A percentile compares a stretch with the other conserved stretches of the same genome.
Conservation (phyloP, 371 early-diverging fungal genomes). For the Mortierella sp. region DNA sequence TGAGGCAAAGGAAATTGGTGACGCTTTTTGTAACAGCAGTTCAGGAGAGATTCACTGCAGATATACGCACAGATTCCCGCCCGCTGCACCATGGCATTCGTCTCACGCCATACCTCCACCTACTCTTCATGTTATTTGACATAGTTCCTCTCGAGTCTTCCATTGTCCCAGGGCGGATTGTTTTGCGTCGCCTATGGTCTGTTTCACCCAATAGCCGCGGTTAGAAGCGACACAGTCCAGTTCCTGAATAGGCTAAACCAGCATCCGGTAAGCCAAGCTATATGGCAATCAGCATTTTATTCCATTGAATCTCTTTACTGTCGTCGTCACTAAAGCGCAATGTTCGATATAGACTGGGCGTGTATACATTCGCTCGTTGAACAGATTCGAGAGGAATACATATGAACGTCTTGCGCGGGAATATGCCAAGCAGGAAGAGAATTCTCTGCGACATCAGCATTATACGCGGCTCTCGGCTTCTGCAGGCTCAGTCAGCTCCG, state of each 20-base stretch:
- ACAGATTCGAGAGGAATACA: constrained; percentile 41
- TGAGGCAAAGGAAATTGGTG: too few relatives aligned
- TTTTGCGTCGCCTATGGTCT: constrained; percentile 85
- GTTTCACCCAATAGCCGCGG: constrained; percentile 75
- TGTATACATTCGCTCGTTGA: constrained; percentile 38
- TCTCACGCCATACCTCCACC: neutral
- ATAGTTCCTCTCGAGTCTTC: constrained; percentile 80
- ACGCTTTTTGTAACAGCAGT: too few relatives aligned
- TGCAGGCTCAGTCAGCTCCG: constrained; percentile 19
- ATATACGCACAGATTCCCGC: too few relatives aligned
- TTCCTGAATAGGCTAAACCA: constrained; percentile 74
- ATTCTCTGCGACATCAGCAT: constrained; percentile 24
- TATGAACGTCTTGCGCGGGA: constrained; percentile 47
- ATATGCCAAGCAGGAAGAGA: constrained; percentile 21
- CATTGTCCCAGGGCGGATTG: constrained; percentile 86
- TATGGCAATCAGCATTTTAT: too few relatives aligned
- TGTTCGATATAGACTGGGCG: constrained; percentile 30
- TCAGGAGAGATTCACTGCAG: too few relatives aligned
- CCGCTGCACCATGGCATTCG: too few relatives aligned
- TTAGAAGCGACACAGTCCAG: constrained; percentile 72
- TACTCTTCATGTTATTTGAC: neutral
- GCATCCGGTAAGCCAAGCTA: constrained; percentile 64
- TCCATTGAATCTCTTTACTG: neutral
- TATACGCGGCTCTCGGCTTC: constrained; percentile 23
- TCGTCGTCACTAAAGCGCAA: neutral